These are phyloP conservation scores for Cystofilobasidium macerans DNA, from an alignment of 768 basidiomycete species.

Conservation along the genomic window DNA sequence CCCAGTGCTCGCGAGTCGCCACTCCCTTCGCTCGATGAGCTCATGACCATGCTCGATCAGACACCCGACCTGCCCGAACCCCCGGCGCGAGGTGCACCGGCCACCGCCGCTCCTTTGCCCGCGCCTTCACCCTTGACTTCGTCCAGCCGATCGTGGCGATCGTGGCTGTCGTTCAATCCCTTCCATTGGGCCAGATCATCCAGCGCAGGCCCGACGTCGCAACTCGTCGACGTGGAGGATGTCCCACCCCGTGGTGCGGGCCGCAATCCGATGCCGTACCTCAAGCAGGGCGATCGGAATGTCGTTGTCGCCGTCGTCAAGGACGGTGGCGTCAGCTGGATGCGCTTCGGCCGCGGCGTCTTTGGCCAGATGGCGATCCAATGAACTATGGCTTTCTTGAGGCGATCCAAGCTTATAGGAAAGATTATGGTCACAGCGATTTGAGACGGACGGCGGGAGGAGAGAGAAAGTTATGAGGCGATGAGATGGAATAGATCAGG, in stretches of 20 bases:
- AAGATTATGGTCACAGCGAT: too few species aligned
- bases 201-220: not conserved
- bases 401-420: too few species aligned
- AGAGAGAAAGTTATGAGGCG: too few species aligned
- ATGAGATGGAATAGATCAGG: too few species aligned
- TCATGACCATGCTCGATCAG: not conserved
- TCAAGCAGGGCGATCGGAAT: conserved; percentile 1
- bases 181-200: not conserved
- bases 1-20: not conserved
- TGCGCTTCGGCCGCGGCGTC: not conserved
- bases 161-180: not conserved
- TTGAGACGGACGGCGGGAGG: too few species aligned
- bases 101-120: not conserved
- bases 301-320: conserved; percentile 5
- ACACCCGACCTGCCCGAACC: not conserved
- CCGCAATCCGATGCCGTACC: conserved; percentile 2
- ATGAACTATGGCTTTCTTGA: not conserved
- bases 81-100: not conserved
- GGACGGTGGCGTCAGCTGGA: conserved; percentile 6
- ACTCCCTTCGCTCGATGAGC: not conserved
- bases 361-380: not conserved
- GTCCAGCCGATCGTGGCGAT: not conserved
- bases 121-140: not conserved
- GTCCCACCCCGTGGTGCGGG: not conserved
- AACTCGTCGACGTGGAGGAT: not conserved